These are phyloP conservation scores for Clavispora phyllophila DNA, from an alignment of 805 yeast species.

Conservation along the genomic window DNA sequence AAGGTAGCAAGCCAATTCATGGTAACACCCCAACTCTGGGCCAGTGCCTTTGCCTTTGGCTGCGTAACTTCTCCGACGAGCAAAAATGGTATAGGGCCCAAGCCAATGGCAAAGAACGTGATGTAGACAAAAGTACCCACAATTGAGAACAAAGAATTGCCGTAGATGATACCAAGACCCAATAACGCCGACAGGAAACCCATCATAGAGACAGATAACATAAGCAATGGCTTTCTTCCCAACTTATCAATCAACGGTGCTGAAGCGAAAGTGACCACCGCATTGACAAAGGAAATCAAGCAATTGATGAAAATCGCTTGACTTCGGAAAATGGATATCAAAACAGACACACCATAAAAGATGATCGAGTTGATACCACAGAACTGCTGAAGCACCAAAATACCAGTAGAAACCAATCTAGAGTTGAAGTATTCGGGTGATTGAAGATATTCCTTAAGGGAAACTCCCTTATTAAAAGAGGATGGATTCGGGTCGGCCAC, in stretches of 20 bases:
- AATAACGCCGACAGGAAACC: conserved; percentile 57
- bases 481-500: conserved; percentile 4
- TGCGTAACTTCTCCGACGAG: conserved; percentile 87
- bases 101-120: conserved; percentile 81
- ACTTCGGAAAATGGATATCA: conserved; percentile 66
- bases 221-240: conserved; percentile 72
- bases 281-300: conserved; percentile 68
- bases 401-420: conserved; percentile 59
- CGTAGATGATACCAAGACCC: conserved; percentile 56
- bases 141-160: conserved; percentile 48
- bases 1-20: conserved; percentile 92
- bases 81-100: conserved; percentile 94
- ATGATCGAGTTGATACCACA: conserved; percentile 91
- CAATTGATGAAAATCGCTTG: conserved; percentile 71
- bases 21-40: conserved; percentile 90
- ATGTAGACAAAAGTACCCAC: conserved; percentile 68
- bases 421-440: conserved; percentile 52
- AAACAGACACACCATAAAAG: conserved; percentile 85
- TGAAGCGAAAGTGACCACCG: conserved; percentile 65
- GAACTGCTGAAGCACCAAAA: conserved; percentile 82
- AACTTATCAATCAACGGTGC: conserved; percentile 70
- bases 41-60: conserved; percentile 68
- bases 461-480: conserved; percentile 11
- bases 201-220: conserved; percentile 66
- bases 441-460: conserved; percentile 42